These are phyloP conservation scores for Remersonia thermophila DNA, from an alignment of 2,329 filamentous ascomycete species.

Conservation along the genomic window DNA sequence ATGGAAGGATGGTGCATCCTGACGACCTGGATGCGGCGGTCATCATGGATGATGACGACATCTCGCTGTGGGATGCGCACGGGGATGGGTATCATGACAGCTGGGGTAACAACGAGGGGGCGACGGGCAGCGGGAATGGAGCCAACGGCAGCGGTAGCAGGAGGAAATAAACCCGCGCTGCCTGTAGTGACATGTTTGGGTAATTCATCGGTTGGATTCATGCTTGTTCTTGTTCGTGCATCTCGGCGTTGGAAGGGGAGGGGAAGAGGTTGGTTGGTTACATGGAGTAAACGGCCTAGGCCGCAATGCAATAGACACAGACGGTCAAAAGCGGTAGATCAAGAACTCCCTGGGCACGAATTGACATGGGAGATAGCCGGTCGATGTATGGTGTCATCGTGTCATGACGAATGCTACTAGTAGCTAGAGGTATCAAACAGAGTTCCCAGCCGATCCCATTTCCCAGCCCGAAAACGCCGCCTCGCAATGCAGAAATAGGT, in stretches of 20 bases:
- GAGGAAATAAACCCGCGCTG: constrained; percentile 1
- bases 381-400: too few species aligned
- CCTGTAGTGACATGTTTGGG: not conserved
- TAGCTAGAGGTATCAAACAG: too few species aligned
- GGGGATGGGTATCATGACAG: constrained; percentile 19
- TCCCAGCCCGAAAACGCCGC: not conserved
- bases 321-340: too few species aligned
- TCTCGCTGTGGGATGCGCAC: constrained; percentile 42
- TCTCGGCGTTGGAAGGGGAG: not conserved
- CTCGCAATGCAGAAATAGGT: not conserved
- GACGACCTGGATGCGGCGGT: constrained; percentile 31
- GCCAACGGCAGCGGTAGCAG: not conserved
- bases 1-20: constrained; percentile 18
- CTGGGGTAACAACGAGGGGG: constrained; percentile 21
- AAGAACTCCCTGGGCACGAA: too few species aligned
- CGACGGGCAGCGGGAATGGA: constrained; percentile 14
- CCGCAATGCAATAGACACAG: not conserved
- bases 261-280: not conserved
- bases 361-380: not conserved
- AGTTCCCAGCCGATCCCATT: not conserved
- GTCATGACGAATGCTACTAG: too few species aligned
- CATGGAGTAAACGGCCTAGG: too few species aligned
- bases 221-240: not conserved
- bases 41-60: constrained; percentile 46
- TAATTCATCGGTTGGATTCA: too few species aligned